These are phyloP conservation scores for Colletotrichum tofieldiae DNA, from an alignment of 2,329 filamentous ascomycete species.

Conservation along the genomic window DNA sequence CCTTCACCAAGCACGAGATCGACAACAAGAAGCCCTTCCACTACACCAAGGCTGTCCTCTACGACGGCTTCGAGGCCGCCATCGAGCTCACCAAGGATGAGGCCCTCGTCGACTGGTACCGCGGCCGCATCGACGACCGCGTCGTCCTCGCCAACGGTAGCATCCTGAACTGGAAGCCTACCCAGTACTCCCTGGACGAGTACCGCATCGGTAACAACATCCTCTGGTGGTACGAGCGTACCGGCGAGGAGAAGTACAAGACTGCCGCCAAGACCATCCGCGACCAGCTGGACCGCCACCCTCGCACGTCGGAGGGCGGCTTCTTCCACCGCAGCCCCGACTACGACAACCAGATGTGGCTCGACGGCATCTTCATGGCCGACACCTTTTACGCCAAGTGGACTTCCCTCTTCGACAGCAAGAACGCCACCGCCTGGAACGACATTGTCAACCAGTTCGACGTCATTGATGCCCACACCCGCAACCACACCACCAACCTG, in stretches of 20 bases:
- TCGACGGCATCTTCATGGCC: slow-evolving; percentile 70
- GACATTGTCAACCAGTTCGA: slow-evolving; percentile 63
- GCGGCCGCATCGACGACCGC: slow-evolving; percentile 60
- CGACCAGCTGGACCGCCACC: slow-evolving; percentile 64
- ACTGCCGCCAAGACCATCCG: slow-evolving; percentile 63
- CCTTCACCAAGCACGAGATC: slow-evolving; percentile 60
- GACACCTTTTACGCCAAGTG: slow-evolving; percentile 61
- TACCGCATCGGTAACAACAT: slow-evolving; percentile 69
- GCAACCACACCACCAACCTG: slow-evolving; percentile 57
- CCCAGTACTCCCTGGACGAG: slow-evolving; percentile 66
- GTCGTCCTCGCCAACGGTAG: slow-evolving; percentile 64
- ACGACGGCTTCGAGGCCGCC: slow-evolving; percentile 63
- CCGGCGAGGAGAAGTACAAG: slow-evolving; percentile 64
- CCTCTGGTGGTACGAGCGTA: slow-evolving; percentile 65
- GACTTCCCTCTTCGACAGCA: slow-evolving; percentile 55
- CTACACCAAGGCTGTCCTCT: slow-evolving; percentile 63
- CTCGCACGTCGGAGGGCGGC: slow-evolving; percentile 66
- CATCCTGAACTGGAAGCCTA: slow-evolving; percentile 48
- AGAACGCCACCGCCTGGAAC: slow-evolving; percentile 60
- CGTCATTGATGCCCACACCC: slow-evolving; percentile 61
- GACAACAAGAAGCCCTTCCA: slow-evolving; percentile 56
- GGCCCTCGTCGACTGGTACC: slow-evolving; percentile 61
- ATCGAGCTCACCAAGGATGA: slow-evolving; percentile 62
- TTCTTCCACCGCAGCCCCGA: slow-evolving; percentile 66
- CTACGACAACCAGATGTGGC: slow-evolving; percentile 71